phyloP scores from a whole-genome alignment of 2,329 filamentous ascomycete species.

The Botrytis hyacinthi region DNA sequence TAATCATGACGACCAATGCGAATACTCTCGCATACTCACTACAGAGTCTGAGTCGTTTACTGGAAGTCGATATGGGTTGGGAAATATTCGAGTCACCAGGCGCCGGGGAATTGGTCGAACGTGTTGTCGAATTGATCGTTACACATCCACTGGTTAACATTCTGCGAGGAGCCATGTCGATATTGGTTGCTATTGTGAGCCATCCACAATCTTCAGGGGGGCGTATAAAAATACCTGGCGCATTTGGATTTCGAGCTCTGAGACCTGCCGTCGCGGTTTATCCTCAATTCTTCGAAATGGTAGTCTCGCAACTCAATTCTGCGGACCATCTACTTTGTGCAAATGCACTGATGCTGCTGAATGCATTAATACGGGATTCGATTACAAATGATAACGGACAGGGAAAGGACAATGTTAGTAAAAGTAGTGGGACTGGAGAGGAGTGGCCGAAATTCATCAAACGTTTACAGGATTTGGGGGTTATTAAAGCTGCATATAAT shows the following conservation, averaged over 20 bases:
- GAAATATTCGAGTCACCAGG: constrained; percentile 70
- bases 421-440: constrained; percentile 47
- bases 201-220: constrained; percentile 63
- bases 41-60: constrained; percentile 78
- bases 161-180: constrained; percentile 92
- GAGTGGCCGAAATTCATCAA: constrained; percentile 98
- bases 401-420: constrained; percentile 37
- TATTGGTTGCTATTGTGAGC: constrained; percentile 88
- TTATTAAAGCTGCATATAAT: constrained; percentile 87
- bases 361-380: constrained; percentile 89
- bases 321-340: constrained; percentile 95
- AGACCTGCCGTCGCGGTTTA: constrained; percentile 90
- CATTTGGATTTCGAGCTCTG: constrained; percentile 85
- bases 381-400: constrained; percentile 64
- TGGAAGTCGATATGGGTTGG: constrained; percentile 98
- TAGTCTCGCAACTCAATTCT: constrained; percentile 86
- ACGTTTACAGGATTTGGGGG: constrained; percentile 83
- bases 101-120: constrained; percentile 65
- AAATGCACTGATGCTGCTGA: constrained; percentile 92
- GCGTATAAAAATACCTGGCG: constrained; percentile 51
- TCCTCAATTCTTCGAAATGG: constrained; percentile 90
- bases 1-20: constrained; percentile 81
- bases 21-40: constrained; percentile 96
- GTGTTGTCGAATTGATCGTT: constrained; percentile 88
- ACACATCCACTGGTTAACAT: constrained; percentile 97